Base-by-base conservation (phyloP, 2,329 filamentous ascomycete species). In the Aureobasidium sp. region DNA sequence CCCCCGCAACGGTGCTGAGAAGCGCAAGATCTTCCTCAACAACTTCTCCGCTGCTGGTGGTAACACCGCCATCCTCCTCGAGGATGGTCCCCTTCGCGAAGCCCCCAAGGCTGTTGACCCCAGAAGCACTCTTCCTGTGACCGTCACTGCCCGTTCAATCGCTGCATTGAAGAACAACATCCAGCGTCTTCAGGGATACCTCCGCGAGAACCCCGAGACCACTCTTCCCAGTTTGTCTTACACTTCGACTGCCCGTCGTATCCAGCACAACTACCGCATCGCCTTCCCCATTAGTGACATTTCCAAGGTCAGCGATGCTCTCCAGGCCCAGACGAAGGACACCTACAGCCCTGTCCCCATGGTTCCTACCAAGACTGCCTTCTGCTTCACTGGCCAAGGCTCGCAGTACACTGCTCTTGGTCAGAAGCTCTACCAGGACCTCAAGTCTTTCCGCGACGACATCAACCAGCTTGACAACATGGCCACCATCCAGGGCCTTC, bases 1-100 rank as follows among this genome's bases (percentile, higher is more conserved):
- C 67, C 76, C 77, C 32, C 76, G 79, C 29, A 77, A 80, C 51
- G 78, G 78, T 48, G 77, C 73, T 12, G 75, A 76, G 64, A 78
- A 78, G 68, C 76, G 80, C 62, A 79, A 74, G 69, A 70, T 80
- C 44, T 80, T 81, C 71, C 67, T 81, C 64, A 81, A 81, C 75
- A 81, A 81, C 71, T 81, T 81, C 73, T 79, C 77, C 47, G 79
- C 79, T 57, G 79, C 79, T 63, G 80, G 80, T 69, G 80, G 80
- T 50, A 82, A 82, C 71, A 82, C 80, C 51, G 78, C 79, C 12
- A 70, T 82, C 36, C 70, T 82, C n/a, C 66, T 82, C 5, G 79
- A 82, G 66, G 80, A 82, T 66, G 79, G 74, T 27, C 80, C 80
- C 42, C 64, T 79, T 26, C 73, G 70, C 12, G 70, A 76, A 62